A percentile compares a stretch with the other conserved stretches of the same genome.
These are phyloP conservation scores for Thinopyrum elongatum DNA, from an alignment of 176 grass and related monocot species.

Conservation along the genomic window DNA sequence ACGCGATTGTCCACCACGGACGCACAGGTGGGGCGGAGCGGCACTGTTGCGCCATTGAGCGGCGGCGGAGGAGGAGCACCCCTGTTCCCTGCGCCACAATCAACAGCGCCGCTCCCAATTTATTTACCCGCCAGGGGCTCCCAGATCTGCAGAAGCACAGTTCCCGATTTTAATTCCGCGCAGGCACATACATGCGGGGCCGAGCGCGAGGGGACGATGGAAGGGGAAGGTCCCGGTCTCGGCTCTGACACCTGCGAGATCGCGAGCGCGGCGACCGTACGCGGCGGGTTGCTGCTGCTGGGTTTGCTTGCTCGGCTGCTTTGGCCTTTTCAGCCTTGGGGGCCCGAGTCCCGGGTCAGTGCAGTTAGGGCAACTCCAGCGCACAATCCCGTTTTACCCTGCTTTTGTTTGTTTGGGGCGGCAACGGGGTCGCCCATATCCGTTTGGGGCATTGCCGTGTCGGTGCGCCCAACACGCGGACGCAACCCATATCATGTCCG, in stretches of 20 bases:
- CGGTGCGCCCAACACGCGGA: too few species aligned
- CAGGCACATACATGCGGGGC: conserved; percentile 33
- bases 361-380: too few species aligned
- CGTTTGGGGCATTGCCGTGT: too few species aligned
- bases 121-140: not conserved
- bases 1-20: not conserved
- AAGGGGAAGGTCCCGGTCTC: not conserved
- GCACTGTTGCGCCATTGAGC: not conserved
- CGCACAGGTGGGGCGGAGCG: not conserved
- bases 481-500: too few species aligned
- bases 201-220: not conserved
- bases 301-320: not conserved
- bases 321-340: not conserved
- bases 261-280: not conserved
- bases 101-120: conserved; percentile 29
- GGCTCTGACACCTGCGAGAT: conserved; percentile 9
- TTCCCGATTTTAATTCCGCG: conserved; percentile 12
- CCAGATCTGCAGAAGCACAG: conserved; percentile 32
- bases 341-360: not conserved
- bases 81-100: conserved; percentile 39
- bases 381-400: too few species aligned
- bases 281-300: too few species aligned
- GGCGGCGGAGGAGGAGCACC: not conserved
- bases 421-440: too few species aligned
- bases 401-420: too few species aligned